Evolutionary conservation across 2,329 filamentous ascomycete genomes (phyloP), one percentile per base, ranked within the genome.

Genomic region (Aspergillus nomiae): DNA sequence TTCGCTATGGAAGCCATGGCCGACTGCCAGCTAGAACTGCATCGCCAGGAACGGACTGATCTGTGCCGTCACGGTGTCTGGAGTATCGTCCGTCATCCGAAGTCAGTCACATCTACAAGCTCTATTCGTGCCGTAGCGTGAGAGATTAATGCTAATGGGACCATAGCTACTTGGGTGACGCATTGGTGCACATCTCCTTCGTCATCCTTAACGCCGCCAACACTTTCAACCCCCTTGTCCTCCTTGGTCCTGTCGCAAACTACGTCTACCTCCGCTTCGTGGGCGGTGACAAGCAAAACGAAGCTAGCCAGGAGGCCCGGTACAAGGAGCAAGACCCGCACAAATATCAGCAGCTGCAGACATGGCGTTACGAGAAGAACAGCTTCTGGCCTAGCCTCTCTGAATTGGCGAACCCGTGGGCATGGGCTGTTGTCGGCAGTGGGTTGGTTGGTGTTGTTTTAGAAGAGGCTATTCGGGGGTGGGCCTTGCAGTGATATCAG

Each of bases 31-130:
- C 76, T 88, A 16, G 82, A 83, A 53, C 70, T 78, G 38, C 85
- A 86, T 71, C 82, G 82, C 64, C 76, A 77, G 51, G 73, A 81
- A 26, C 77, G 78, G 19, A 69, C 60, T 3, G 77, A 76, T 43
- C 76, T 87, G 34, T 80, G 84, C 64, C 81, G 82, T 16, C 80
- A 85, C n/a, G 86, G 86, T 14, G 86, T 89, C 34, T 88, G 85
- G 85, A 86, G 84, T 67, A 81, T 88, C 36, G 85, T 88, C 30
- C 77, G 87, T 56, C 86, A 88, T 74, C 86, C 86, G 0, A 88
- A 88, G 85, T 87, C 78, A 73, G 83, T 77, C 21, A n/a, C 12
- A 9, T n/a, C 10, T 11, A 34, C 32, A 19, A 38, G 38, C 19
- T 16, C 4, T 38, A 19, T 21, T 7, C 53, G 2, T 21, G 1